phyloP scores from a whole-genome alignment of 2,329 filamentous ascomycete genomes.

The Penicillium psychrosexuale region DNA sequence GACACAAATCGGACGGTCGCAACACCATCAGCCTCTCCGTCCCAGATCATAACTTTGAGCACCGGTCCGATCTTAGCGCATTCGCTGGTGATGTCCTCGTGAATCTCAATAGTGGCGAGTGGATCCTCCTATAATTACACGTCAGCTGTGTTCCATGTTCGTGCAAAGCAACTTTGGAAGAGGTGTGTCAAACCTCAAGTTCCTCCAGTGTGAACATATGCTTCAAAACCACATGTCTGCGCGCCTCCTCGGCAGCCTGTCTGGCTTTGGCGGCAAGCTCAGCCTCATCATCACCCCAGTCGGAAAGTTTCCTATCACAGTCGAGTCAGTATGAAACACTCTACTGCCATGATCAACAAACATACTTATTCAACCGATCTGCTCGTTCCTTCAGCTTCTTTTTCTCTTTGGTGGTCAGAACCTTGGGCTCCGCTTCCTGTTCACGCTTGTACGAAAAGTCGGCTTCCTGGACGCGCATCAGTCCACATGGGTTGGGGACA shows the following conservation, averaged over 20 bases:
- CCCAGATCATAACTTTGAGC: slow-evolving; percentile 87
- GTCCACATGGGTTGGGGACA: slow-evolving; percentile 51
- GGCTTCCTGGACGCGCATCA: slow-evolving; percentile 77
- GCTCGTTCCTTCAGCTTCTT: slow-evolving; percentile 89
- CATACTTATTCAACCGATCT: slow-evolving; percentile 72
- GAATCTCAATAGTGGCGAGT: slow-evolving; percentile 80
- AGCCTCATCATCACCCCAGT: slow-evolving; percentile 87
- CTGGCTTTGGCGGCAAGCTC: background rate
- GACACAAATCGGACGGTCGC: slow-evolving; percentile 79
- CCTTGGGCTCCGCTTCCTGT: slow-evolving; percentile 46
- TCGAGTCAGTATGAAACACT: slow-evolving; percentile 16
- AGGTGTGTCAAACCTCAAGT: slow-evolving; percentile 54
- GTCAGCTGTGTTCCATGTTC: slow-evolving; percentile 16
- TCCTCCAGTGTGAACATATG: slow-evolving; percentile 90
- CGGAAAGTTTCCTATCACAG: slow-evolving; percentile 69
- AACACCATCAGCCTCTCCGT: slow-evolving; percentile 79
- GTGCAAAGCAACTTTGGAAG: background rate
- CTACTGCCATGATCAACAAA: background rate
- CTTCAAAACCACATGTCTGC: slow-evolving; percentile 70
- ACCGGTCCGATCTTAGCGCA: slow-evolving; percentile 82
- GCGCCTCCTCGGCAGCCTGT: background rate
- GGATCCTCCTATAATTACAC: slow-evolving; percentile 61
- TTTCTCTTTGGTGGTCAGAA: slow-evolving; percentile 61
- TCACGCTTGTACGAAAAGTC: slow-evolving; percentile 91
- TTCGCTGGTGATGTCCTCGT: slow-evolving; percentile 89